Percentiles rank a stretch among this genome's conserved stretches.
phyloP scores from a whole-genome alignment of 768 basidiomycete genomes.

The Cubamyces sp. region DNA sequence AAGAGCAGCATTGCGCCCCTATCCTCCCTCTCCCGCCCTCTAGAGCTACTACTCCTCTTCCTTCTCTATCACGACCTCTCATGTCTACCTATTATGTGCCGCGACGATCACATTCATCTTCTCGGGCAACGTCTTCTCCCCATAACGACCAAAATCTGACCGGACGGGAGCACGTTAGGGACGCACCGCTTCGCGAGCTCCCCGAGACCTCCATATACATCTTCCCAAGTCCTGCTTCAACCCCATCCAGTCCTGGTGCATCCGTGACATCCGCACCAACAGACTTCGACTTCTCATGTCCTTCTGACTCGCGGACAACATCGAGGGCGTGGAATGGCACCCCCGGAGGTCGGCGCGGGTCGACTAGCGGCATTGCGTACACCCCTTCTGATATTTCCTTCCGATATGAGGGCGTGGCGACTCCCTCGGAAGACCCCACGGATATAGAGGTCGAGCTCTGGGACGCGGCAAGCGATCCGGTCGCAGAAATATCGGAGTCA shows the following conservation, averaged over 20 bases:
- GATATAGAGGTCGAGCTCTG: conserved; percentile 31
- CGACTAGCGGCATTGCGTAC: not conserved
- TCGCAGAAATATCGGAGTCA: not conserved
- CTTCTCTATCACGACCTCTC: conserved; percentile 19
- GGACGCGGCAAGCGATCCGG: conserved; percentile 24
- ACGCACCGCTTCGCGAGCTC: not conserved
- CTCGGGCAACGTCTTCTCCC: not conserved
- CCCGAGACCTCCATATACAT: conserved; percentile 33
- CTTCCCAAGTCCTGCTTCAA: conserved; percentile 33
- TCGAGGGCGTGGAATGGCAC: not conserved
- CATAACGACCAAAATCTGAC: not conserved
- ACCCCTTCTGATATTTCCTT: not conserved
- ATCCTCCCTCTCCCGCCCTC: not conserved
- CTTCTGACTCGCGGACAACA: conserved; percentile 10
- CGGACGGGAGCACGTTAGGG: not conserved
- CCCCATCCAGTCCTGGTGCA: conserved; percentile 29
- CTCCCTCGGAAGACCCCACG: conserved; percentile 11
- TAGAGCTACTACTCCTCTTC: not conserved
- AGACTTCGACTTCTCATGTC: conserved; percentile 22
- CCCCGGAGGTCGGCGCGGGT: not conserved
- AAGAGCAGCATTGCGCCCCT: conserved; percentile 2
- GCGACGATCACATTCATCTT: conserved; percentile 6
- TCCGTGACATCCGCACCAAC: conserved; percentile 30
- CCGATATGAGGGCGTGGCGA: not conserved
- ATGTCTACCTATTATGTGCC: conserved; percentile 30